phyloP scores from a whole-genome alignment of 2,329 filamentous ascomycete genomes.

The Cercospora beticola region DNA sequence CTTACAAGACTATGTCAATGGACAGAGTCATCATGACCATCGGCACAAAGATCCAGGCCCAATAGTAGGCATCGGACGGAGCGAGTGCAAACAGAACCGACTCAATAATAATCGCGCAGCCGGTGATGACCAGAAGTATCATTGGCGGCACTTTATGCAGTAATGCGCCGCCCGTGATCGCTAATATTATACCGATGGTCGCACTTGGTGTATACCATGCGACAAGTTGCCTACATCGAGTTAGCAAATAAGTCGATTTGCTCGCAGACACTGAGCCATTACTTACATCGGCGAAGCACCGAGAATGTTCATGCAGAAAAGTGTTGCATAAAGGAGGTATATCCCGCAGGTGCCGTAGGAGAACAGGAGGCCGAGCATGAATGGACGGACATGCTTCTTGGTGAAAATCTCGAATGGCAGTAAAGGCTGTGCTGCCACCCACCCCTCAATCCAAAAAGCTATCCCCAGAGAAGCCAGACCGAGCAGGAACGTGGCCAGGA shows the following conservation, averaged over 20 bases:
- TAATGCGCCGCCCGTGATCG: slow-evolving; percentile 62
- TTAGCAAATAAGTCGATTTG: not conserved
- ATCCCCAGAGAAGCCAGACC: slow-evolving; percentile 60
- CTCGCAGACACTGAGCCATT: not conserved
- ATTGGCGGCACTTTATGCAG: slow-evolving; percentile 65
- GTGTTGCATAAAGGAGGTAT: slow-evolving; percentile 67
- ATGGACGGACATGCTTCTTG: slow-evolving; percentile 66
- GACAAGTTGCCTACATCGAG: slow-evolving; percentile 51
- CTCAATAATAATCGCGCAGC: slow-evolving; percentile 58
- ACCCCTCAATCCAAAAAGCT: slow-evolving; percentile 70
- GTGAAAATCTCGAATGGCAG: slow-evolving; percentile 69
- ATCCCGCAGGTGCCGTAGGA: slow-evolving; percentile 68
- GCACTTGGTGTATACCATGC: slow-evolving; percentile 69
- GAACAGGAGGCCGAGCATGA: slow-evolving; percentile 62
- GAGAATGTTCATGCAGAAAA: slow-evolving; percentile 65
- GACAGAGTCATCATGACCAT: slow-evolving; percentile 70
- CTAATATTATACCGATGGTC: slow-evolving; percentile 65
- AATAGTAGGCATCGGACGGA: slow-evolving; percentile 59
- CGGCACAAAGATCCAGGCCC: slow-evolving; percentile 71
- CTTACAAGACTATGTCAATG: slow-evolving; percentile 66
- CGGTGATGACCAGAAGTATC: slow-evolving; percentile 62
- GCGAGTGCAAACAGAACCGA: slow-evolving; percentile 65
- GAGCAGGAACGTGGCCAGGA: slow-evolving; percentile 63
- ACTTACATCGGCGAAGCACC: slow-evolving; percentile 53
- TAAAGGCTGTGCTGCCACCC: slow-evolving; percentile 66